A percentile compares a stretch with the other conserved stretches of the same genome.
phyloP scores from a whole-genome alignment of 352 stramenopile species.

The Phytopythium sindhum region DNA sequence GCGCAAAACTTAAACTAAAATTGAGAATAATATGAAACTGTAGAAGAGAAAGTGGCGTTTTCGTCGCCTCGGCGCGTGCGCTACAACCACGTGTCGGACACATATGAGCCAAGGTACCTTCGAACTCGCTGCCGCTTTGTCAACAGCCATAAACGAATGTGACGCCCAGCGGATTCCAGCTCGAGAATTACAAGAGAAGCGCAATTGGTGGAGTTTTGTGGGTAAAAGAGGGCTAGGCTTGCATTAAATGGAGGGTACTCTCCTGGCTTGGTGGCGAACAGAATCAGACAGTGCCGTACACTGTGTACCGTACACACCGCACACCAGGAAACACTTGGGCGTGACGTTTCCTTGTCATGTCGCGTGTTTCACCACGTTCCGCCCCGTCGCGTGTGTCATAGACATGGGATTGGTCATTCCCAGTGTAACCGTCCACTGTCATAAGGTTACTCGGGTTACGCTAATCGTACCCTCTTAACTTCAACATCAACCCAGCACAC shows the following conservation, averaged over 20 bases:
- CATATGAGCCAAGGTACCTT: too few relatives aligned
- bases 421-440: neutral
- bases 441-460: slow-evolving; percentile 1
- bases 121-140: too few relatives aligned
- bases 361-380: slow-evolving; percentile 10
- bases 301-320: neutral
- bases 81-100: too few relatives aligned
- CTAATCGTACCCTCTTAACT: slow-evolving; percentile 6
- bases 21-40: too few relatives aligned
- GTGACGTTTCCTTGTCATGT: slow-evolving; percentile 14
- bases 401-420: neutral
- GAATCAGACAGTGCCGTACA: too few relatives aligned
- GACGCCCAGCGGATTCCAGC: too few relatives aligned
- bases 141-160: too few relatives aligned
- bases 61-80: too few relatives aligned
- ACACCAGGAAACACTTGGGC: neutral
- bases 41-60: too few relatives aligned
- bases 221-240: slow-evolving; percentile 1
- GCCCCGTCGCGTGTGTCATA: slow-evolving; percentile 10
- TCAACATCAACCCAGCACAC: slow-evolving; percentile 7
- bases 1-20: too few relatives aligned
- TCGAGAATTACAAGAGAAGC: too few relatives aligned
- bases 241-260: neutral
- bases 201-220: neutral
- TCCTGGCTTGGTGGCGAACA: too few relatives aligned